These are phyloP conservation scores for Actinomortierella wolfii DNA, from an alignment of 371 early-diverging fungal species.

Conservation along the genomic window DNA sequence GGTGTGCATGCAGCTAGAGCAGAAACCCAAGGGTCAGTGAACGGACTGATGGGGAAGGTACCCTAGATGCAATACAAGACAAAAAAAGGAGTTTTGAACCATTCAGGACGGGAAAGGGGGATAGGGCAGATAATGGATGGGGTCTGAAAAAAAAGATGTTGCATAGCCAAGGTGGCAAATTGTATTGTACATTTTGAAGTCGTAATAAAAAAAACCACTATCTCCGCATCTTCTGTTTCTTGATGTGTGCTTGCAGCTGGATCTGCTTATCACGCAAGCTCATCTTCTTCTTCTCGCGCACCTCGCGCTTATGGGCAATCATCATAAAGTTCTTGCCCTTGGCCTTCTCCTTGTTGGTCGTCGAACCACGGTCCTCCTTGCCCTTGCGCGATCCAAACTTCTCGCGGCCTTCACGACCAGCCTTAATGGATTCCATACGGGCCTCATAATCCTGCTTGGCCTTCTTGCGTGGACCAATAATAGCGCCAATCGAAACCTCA, in stretches of 20 bases:
- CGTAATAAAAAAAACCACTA: too few species aligned
- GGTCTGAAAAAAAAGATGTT: too few species aligned
- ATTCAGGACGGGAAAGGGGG: too few species aligned
- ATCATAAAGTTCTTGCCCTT: slow-evolving; percentile 94
- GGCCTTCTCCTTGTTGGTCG: slow-evolving; percentile 91
- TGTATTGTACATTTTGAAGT: too few species aligned
- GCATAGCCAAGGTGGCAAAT: too few species aligned
- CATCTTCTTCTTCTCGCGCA: slow-evolving; percentile 82
- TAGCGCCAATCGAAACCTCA: slow-evolving; percentile 71
- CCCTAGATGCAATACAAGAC: too few species aligned
- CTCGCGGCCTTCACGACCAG: slow-evolving; percentile 89
- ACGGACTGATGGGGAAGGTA: too few species aligned
- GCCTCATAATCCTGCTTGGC: slow-evolving; percentile 91
- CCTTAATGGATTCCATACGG: slow-evolving; percentile 83
- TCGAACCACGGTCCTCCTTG: slow-evolving; percentile 73
- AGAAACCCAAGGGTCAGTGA: too few species aligned
- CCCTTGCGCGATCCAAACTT: slow-evolving; percentile 92
- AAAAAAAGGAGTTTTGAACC: too few species aligned
- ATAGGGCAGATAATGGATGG: too few species aligned
- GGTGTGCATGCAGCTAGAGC: too few species aligned
- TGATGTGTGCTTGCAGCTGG: slow-evolving; percentile 66
- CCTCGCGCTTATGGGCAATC: slow-evolving; percentile 90
- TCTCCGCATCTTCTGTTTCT: slow-evolving; percentile 62
- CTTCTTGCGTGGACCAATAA: slow-evolving; percentile 85
- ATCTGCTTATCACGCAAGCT: slow-evolving; percentile 84